These are phyloP conservation scores for Emergomyces pasteurianus DNA, from an alignment of 2,329 filamentous ascomycete genomes.

Conservation along the genomic window DNA sequence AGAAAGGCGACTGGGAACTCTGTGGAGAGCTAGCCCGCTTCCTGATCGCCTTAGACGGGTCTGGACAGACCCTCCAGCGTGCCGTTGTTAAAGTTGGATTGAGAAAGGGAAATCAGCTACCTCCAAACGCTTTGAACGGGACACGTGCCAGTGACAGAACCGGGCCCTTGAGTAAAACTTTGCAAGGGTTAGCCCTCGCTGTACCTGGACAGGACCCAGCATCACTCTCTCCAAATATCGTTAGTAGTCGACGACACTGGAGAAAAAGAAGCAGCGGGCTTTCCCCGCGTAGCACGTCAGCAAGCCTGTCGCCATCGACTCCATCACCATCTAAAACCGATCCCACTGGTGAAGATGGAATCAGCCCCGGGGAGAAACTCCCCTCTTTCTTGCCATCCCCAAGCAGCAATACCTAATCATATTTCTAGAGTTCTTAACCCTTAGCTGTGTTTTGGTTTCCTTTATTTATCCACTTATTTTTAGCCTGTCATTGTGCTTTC, in stretches of 20 bases:
- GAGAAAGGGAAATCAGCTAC: conserved; percentile 7
- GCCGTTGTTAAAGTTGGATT: conserved; percentile 31
- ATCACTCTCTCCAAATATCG: neutral
- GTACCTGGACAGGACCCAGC: conserved; percentile 15
- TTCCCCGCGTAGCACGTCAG: neutral
- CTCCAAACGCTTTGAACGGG: conserved; percentile 21
- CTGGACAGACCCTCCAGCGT: conserved; percentile 58
- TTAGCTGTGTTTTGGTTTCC: neutral
- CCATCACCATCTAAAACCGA: neutral
- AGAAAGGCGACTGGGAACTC: conserved; percentile 83
- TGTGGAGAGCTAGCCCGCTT: conserved; percentile 95
- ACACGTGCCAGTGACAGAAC: neutral
- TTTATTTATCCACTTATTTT: neutral
- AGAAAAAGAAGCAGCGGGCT: neutral
- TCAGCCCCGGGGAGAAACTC: neutral
- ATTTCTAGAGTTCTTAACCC: neutral
- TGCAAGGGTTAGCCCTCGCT: conserved; percentile 22
- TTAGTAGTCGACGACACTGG: neutral
- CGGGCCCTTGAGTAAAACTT: neutral
- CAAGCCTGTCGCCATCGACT: neutral
- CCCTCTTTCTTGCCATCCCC: neutral
- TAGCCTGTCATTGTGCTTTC: neutral
- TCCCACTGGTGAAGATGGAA: neutral
- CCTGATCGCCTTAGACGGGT: conserved; percentile 79
- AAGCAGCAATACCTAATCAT: neutral